Conservation (phyloP, 208 protist genomes). For the Trypanosoma avium region DNA sequence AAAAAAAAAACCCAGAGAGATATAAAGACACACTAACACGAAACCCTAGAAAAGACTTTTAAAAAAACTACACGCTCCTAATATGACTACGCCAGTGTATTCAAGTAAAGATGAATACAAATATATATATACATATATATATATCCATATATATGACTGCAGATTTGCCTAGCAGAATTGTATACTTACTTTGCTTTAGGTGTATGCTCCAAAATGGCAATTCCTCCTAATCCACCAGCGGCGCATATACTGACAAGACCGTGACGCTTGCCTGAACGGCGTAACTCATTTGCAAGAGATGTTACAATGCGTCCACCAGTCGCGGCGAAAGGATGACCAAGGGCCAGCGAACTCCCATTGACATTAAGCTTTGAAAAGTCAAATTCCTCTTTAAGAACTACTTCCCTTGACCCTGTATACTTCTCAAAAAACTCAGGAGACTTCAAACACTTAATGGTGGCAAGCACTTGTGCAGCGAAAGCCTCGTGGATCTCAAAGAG, state of each 20-base stretch:
- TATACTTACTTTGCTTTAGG: slow-evolving; percentile 21
- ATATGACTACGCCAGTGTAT: too few relatives aligned
- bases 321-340: slow-evolving; percentile 88
- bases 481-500: slow-evolving; percentile 90
- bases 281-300: slow-evolving; percentile 73
- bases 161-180: not conserved
- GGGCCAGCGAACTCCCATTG: slow-evolving; percentile 75
- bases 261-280: slow-evolving; percentile 71
- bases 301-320: slow-evolving; percentile 85
- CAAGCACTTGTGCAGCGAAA: slow-evolving; percentile 87
- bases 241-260: slow-evolving; percentile 88
- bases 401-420: slow-evolving; percentile 33
- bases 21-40: too few relatives aligned
- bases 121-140: not conserved
- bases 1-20: too few relatives aligned
- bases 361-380: slow-evolving; percentile 80
- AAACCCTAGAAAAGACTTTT: too few relatives aligned
- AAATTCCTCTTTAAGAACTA: slow-evolving; percentile 45
- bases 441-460: slow-evolving; percentile 65
- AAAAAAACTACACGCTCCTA: too few relatives aligned
- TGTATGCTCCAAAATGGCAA: slow-evolving; percentile 73
- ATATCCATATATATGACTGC: not conserved
- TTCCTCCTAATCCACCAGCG: slow-evolving; percentile 78
- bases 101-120: too few relatives aligned
- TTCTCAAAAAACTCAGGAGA: slow-evolving; percentile 75